phyloP scores from a whole-genome alignment of 768 basidiomycete genomes.

The Phanerochaete carnosa region DNA sequence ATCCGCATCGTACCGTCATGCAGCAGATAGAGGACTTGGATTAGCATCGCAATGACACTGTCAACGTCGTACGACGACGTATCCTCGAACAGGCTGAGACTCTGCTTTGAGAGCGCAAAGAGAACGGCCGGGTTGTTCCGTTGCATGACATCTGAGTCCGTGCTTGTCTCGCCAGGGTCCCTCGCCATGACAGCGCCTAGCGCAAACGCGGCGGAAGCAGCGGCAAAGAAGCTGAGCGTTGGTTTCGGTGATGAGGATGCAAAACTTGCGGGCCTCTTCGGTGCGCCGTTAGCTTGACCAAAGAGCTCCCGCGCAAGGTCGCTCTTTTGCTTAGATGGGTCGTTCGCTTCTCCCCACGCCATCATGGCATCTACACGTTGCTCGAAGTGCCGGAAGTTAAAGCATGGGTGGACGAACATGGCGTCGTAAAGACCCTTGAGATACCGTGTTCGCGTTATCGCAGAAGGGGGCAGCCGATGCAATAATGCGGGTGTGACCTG shows the following conservation, averaged over 20 bases:
- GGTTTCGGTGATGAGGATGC: conserved; percentile 22
- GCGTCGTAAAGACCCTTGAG: conserved; percentile 38
- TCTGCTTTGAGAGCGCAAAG: conserved; percentile 47
- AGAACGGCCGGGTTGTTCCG: conserved; percentile 35
- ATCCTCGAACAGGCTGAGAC: conserved; percentile 41
- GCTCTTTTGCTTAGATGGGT: conserved; percentile 6
- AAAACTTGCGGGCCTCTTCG: conserved; percentile 19
- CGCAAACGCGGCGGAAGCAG: conserved; percentile 56
- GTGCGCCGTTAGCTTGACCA: conserved; percentile 12
- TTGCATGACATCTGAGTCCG: conserved; percentile 15
- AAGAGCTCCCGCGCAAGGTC: conserved; percentile 26
- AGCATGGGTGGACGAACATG: conserved; percentile 46
- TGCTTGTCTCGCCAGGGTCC: conserved; percentile 4
- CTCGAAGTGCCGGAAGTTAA: conserved; percentile 47
- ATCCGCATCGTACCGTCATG: conserved; percentile 48
- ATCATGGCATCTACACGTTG: conserved; percentile 43
- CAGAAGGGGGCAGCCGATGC: conserved; percentile 36
- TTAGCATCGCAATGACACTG: conserved; percentile 53
- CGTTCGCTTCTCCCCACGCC: conserved; percentile 33
- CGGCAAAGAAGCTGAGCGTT: conserved; percentile 54
- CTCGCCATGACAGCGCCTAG: conserved; percentile 45
- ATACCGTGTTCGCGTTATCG: conserved; percentile 34
- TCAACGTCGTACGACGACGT: conserved; percentile 48
- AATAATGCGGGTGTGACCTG: conserved; percentile 38
- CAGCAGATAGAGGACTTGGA: conserved; percentile 52